A percentile compares a stretch with the other conserved stretches of the same genome.
phyloP scores from a whole-genome alignment of 768 basidiomycete species.

The Obba rivulosa region DNA sequence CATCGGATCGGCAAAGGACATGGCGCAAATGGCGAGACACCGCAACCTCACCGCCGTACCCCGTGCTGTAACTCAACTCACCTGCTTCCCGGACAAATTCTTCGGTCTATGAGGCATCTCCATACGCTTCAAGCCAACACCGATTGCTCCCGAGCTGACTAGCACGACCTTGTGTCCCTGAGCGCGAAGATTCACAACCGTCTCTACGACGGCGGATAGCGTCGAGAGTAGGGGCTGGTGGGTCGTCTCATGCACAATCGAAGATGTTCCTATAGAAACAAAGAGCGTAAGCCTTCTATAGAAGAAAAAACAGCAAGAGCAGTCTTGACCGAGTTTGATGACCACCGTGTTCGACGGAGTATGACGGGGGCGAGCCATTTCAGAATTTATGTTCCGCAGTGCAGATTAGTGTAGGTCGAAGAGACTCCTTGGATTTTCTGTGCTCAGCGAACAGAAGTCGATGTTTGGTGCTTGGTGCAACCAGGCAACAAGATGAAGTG shows the following conservation, averaged over 20 bases:
- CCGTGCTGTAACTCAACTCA: conserved; percentile 27
- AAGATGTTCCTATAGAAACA: conserved; percentile 73
- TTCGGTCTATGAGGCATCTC: conserved; percentile 74
- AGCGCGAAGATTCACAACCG: conserved; percentile 68
- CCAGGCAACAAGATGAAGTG: no score
- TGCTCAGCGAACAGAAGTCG: no score
- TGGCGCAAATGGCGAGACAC: conserved; percentile 1
- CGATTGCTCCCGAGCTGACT: conserved; percentile 97
- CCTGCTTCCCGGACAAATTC: conserved; percentile 87
- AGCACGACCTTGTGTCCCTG: conserved; percentile 93
- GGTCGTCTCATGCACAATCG: conserved; percentile 92
- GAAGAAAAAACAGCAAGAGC: background rate
- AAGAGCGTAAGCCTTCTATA: background rate
- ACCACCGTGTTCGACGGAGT: conserved; percentile 23
- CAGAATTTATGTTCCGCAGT: background rate
- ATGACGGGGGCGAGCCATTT: conserved; percentile 22
- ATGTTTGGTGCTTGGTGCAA: no score
- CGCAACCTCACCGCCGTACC: background rate
- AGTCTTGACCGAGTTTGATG: conserved; percentile 28
- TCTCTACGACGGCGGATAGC: conserved; percentile 89
- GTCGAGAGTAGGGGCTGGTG: conserved; percentile 89
- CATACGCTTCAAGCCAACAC: conserved; percentile 92
- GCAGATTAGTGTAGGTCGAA: no score
- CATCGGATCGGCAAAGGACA: background rate
- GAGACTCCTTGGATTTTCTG: no score